phyloP scores from a whole-genome alignment of 306 rosid species.

The Dryas octopetala region DNA sequence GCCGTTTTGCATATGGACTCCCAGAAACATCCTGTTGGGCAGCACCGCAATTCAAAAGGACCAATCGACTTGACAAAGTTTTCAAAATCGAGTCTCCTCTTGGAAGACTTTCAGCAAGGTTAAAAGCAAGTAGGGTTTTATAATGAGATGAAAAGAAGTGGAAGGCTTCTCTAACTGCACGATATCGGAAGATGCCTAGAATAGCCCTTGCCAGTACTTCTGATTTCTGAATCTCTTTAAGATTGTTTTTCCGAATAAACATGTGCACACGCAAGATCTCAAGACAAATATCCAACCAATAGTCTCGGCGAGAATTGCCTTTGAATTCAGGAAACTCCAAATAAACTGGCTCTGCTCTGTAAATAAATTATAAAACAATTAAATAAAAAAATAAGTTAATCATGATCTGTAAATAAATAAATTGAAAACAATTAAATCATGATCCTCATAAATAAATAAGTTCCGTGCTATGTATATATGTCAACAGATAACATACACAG shows the following conservation, averaged over 20 bases:
- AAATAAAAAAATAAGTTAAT: conserved; percentile 22
- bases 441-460: conserved; percentile 15
- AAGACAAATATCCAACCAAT: conserved; percentile 87
- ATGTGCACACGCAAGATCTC: conserved; percentile 69
- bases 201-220: conserved; percentile 76
- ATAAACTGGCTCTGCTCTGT: conserved; percentile 88
- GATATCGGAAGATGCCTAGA: conserved; percentile 69
- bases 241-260: conserved; percentile 65
- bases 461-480: not conserved
- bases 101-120: conserved; percentile 89
- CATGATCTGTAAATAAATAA: no score
- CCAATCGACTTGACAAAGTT: conserved; percentile 61
- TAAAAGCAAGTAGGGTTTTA: conserved; percentile 76
- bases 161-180: conserved; percentile 81
- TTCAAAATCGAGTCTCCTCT: conserved; percentile 81
- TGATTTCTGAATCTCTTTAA: conserved; percentile 58
- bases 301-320: conserved; percentile 82
- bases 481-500: conserved; percentile 59
- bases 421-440: not conserved
- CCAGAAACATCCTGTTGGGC: conserved; percentile 49
- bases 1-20: conserved; percentile 45
- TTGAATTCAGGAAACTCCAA: conserved; percentile 94
- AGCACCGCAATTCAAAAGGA: conserved; percentile 40
- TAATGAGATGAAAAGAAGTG: conserved; percentile 55
- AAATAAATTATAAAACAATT: conserved; percentile 33